phyloP scores from a whole-genome alignment of 768 basidiomycete species.

The Trametes punicea region DNA sequence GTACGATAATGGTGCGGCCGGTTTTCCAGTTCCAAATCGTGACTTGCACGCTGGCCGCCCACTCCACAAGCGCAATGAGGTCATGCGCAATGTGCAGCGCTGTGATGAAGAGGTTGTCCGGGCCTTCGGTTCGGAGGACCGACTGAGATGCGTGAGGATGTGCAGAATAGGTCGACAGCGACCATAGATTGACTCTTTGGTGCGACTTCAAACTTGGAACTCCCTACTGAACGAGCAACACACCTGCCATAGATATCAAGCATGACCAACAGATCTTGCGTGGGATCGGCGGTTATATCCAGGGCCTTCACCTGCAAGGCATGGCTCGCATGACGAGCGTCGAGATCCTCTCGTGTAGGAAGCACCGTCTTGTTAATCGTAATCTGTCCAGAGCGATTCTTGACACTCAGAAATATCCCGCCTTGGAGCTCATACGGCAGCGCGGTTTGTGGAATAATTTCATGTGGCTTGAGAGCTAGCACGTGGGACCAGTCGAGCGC shows the following conservation, averaged over 20 bases:
- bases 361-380: constrained; percentile 29
- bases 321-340: constrained; percentile 23
- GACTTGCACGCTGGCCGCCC: constrained; percentile 30
- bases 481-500: constrained; percentile 29
- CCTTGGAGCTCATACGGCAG: constrained; percentile 59
- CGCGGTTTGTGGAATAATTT: constrained; percentile 37
- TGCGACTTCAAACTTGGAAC: background rate
- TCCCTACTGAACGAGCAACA: constrained; percentile 13
- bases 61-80: constrained; percentile 41
- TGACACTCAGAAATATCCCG: constrained; percentile 49
- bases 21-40: constrained; percentile 54
- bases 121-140: constrained; percentile 26
- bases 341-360: constrained; percentile 18
- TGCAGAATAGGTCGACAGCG: constrained; percentile 34
- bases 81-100: constrained; percentile 54
- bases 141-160: constrained; percentile 42
- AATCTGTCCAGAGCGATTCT: background rate
- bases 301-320: constrained; percentile 40
- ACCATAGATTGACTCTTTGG: constrained; percentile 41
- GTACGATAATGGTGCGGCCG: constrained; percentile 40
- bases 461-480: constrained; percentile 10
- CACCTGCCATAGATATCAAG: constrained; percentile 29
- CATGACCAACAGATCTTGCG: constrained; percentile 55
- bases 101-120: constrained; percentile 26
- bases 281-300: constrained; percentile 61